Evolutionary conservation across 768 basidiomycete species (phyloP), one percentile per base, ranked within the genome.

Genomic region (Pleurotus tuoliensis): DNA sequence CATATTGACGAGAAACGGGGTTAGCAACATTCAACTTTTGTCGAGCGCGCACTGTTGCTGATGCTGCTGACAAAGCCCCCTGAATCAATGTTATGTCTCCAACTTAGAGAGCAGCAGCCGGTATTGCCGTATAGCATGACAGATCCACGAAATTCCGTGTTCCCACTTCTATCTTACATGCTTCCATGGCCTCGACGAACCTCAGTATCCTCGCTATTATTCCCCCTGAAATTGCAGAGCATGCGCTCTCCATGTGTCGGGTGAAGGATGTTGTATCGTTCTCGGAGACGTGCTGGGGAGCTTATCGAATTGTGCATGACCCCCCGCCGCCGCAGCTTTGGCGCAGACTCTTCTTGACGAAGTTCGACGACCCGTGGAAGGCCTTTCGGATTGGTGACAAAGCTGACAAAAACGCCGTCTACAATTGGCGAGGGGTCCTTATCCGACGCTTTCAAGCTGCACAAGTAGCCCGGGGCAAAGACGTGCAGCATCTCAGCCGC

Each of bases 331-430:
- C 80, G 47, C 81, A 82, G 64, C 76, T 92, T 40, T 92, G 88
- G 88, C 82, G 84, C 53, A 72, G 80, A 52, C 72, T 90, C 51
- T 89, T 86, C 68, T 78, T 87, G 39, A 56, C 69, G 20, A 76
- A 79, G 5, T 90, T 88, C 66, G 90, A 91, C 64, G 81, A 87
- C 62, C 86, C 86, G n/a, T 73, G 81, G 56, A 65, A 41, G 64
- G 71, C n/a, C 34, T 57, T 49, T 58, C 60, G 18, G 48, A 58
- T 41, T 51, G 24, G 38, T 20, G 13, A 50, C 24, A 38, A 41
- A 25, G 25, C 20, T 18, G 40, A 13, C 18, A 22, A 13, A 30
- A 27, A 38, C 39, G 22, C 18, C 18, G 15, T 41, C 12, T 47
- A 64, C 53, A 56, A 73, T 56, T 74, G 73, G 70, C 70, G 67